phyloP scores from a whole-genome alignment of 2,329 filamentous ascomycete species.

The Septoria linicola region DNA sequence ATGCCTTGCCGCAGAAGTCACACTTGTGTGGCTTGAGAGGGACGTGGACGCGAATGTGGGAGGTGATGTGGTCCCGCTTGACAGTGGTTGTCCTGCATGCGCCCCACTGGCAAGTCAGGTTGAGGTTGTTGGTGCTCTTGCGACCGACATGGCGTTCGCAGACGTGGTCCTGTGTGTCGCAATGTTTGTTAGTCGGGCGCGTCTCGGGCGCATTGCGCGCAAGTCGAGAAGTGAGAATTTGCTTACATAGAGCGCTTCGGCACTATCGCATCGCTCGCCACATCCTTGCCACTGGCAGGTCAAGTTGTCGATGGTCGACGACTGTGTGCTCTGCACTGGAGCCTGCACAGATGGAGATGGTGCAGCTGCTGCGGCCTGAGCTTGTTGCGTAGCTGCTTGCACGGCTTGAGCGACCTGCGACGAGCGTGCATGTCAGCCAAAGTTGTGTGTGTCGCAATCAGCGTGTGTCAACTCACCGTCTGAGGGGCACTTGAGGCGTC shows the following conservation, averaged over 20 bases:
- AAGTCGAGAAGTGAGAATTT: slow-evolving; percentile 7
- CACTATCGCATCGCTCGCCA: slow-evolving; percentile 57
- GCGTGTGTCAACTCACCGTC: slow-evolving; percentile 11
- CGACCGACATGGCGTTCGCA: slow-evolving; percentile 97
- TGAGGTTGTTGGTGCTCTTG: slow-evolving; percentile 98
- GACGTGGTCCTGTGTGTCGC: slow-evolving; percentile 83
- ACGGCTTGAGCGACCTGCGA: slow-evolving; percentile 34
- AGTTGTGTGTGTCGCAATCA: too few relatives aligned
- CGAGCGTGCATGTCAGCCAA: background rate
- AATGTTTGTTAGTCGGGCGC: slow-evolving; percentile 9
- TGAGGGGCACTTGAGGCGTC: slow-evolving; percentile 6
- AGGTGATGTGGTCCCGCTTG: slow-evolving; percentile 98
- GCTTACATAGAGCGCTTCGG: slow-evolving; percentile 64
- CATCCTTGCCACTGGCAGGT: slow-evolving; percentile 64
- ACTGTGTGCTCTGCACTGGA: slow-evolving; percentile 30
- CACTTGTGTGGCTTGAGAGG: slow-evolving; percentile 98
- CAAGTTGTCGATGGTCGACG: slow-evolving; percentile 46
- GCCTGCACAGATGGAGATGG: slow-evolving; percentile 34
- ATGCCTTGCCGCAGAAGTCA: slow-evolving; percentile 97
- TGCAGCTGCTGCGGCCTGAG: slow-evolving; percentile 29
- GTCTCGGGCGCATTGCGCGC: background rate
- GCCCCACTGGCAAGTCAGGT: slow-evolving; percentile 95
- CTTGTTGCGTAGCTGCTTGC: slow-evolving; percentile 32
- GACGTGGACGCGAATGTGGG: slow-evolving; percentile 98
- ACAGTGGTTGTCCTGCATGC: slow-evolving; percentile 94